Conservation (phyloP, 208 protist genomes). For the Angomonas ambiguus region DNA sequence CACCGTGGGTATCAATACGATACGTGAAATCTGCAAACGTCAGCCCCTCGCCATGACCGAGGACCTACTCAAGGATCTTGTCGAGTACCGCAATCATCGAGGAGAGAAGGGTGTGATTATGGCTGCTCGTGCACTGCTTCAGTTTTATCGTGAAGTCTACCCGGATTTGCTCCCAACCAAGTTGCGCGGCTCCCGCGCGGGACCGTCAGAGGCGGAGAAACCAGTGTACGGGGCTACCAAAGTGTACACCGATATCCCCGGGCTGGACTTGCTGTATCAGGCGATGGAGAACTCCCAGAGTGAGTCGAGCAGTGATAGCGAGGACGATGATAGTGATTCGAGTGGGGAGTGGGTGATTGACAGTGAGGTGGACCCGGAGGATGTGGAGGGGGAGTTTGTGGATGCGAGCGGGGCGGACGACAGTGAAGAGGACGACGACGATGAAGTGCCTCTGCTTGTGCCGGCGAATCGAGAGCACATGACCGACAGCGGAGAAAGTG, state of each 20-base stretch:
- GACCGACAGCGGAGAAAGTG: neutral
- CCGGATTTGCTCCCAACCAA: constrained; percentile 94
- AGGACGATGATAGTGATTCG: neutral
- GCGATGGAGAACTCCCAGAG: constrained; percentile 19
- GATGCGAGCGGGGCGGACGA: constrained; percentile 43
- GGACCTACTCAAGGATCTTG: constrained; percentile 92
- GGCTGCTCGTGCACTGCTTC: constrained; percentile 93
- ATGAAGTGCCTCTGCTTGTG: constrained; percentile 1
- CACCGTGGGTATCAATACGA: constrained; percentile 95
- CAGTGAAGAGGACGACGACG: constrained; percentile 20
- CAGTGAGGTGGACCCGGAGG: constrained; percentile 53
- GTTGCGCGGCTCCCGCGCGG: constrained; percentile 73
- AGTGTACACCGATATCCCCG: constrained; percentile 83
- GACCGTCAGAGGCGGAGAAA: constrained; percentile 18
- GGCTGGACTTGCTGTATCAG: constrained; percentile 80
- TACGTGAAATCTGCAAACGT: constrained; percentile 94
- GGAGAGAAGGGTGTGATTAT: constrained; percentile 96
- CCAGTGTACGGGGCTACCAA: constrained; percentile 69
- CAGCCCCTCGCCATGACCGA: constrained; percentile 94
- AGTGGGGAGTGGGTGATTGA: constrained; percentile 17
- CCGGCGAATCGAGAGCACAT: neutral
- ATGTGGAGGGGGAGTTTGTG: constrained; percentile 73
- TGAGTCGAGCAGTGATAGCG: constrained; percentile 10
- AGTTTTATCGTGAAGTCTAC: constrained; percentile 93
- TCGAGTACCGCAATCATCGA: constrained; percentile 89